A percentile compares a stretch with the other conserved stretches of the same genome.
Conservation (phyloP, 768 basidiomycete genomes). For the Rhodocollybia butyracea region DNA sequence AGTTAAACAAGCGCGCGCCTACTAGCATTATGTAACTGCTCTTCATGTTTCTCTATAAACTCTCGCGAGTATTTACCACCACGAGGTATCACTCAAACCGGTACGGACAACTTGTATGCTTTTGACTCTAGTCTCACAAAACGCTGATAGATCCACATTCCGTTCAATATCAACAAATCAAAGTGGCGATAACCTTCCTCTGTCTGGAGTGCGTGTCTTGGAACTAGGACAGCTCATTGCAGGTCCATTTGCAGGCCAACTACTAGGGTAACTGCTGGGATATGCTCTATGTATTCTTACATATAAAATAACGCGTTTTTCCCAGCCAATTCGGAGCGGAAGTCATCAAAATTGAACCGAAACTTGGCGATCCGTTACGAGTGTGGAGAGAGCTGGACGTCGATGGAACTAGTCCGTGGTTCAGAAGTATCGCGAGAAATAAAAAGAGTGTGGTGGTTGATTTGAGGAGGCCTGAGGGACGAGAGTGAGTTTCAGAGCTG, state of each 20-base stretch:
- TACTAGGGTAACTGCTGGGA: slow-evolving; percentile 59
- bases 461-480: slow-evolving; percentile 54
- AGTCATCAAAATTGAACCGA: slow-evolving; percentile 69
- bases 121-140: neutral
- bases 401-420: slow-evolving; percentile 74
- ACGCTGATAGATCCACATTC: neutral
- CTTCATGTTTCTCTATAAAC: neutral
- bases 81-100: neutral
- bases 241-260: slow-evolving; percentile 69
- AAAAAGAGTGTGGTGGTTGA: slow-evolving; percentile 75
- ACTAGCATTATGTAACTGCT: too few relatives aligned
- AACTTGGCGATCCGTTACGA: slow-evolving; percentile 61
- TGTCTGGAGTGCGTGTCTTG: slow-evolving; percentile 60
- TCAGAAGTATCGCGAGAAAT: slow-evolving; percentile 65
- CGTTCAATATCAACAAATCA: slow-evolving; percentile 14
- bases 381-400: slow-evolving; percentile 70
- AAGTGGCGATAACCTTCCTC: slow-evolving; percentile 38
- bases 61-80: neutral
- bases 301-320: neutral
- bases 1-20: too few relatives aligned
- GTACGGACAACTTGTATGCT: neutral
- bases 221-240: slow-evolving; percentile 73
- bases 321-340: slow-evolving; percentile 69
- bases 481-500: slow-evolving; percentile 40
- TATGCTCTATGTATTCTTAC: neutral